phyloP scores from a whole-genome alignment of 2,329 filamentous ascomycete species.

The Aureobasidium sp. region DNA sequence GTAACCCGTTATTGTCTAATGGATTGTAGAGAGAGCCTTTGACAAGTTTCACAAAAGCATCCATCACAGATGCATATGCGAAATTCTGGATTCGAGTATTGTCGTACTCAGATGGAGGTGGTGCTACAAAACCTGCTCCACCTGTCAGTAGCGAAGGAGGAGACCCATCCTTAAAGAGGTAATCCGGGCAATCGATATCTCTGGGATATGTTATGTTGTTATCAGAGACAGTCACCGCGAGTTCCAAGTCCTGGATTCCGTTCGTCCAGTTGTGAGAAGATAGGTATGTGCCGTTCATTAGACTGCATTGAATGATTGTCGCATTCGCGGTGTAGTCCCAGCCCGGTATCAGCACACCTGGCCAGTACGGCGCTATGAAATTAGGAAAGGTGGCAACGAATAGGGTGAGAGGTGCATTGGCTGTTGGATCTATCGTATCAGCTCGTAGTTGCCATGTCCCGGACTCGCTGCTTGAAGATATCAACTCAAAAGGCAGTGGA shows the following conservation, averaged over 20 bases:
- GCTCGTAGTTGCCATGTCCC: neutral
- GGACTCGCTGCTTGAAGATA: no score
- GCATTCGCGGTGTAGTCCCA: neutral
- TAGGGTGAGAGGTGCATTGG: neutral
- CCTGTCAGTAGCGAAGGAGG: no score
- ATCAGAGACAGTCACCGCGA: neutral
- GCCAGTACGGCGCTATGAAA: neutral
- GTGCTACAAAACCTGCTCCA: no score
- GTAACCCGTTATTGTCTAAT: neutral
- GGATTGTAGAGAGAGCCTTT: neutral
- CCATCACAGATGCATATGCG: neutral
- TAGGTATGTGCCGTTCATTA: neutral
- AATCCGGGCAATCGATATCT: neutral
- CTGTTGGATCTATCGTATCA: neutral
- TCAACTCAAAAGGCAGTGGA: neutral
- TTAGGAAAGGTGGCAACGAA: neutral
- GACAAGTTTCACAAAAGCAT: neutral
- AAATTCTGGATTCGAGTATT: neutral
- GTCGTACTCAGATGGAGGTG: neutral
- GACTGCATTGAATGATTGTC: neutral
- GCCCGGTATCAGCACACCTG: no score
- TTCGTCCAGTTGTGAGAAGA: neutral
- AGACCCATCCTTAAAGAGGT: neutral
- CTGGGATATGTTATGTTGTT: neutral
- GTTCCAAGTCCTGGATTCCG: neutral